Conservation (phyloP, 805 yeast species). For the Monosporozyma servazzii region DNA sequence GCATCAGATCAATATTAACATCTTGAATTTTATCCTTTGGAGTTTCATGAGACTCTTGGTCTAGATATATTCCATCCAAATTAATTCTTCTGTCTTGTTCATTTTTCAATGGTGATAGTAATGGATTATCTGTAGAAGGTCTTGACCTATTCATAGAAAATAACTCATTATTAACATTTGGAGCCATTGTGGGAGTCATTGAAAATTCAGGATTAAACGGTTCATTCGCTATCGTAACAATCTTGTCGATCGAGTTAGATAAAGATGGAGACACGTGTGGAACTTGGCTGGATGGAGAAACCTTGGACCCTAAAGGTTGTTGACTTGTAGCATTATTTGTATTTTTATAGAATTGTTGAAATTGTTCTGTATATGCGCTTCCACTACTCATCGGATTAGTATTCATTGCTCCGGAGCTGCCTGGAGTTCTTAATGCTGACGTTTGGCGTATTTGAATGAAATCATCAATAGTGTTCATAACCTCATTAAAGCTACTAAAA, state of each 20-base stretch:
- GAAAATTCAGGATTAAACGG: constrained; percentile 10
- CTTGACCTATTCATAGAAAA: constrained; percentile 2
- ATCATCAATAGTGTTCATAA: constrained; percentile 33
- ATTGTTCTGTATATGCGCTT: constrained; percentile 27
- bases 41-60: background rate
- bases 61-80: background rate
- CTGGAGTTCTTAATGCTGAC: constrained; percentile 33
- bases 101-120: constrained; percentile 12
- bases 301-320: background rate
- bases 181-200: constrained; percentile 11
- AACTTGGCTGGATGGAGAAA: background rate
- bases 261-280: background rate
- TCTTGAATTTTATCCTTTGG: background rate
- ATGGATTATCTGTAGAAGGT: background rate
- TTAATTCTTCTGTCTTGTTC: constrained; percentile 5
- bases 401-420: constrained; percentile 18
- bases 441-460: constrained; percentile 33
- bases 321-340: background rate
- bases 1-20: background rate
- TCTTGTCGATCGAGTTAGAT: background rate
- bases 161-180: constrained; percentile 8
- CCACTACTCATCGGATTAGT: constrained; percentile 27
- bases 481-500: constrained; percentile 20
- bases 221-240: constrained; percentile 4
- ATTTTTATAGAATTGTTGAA: constrained; percentile 21